Evolutionary conservation across 331 rosid genomes (phyloP).

Genomic region (Malus hybrid): DNA sequence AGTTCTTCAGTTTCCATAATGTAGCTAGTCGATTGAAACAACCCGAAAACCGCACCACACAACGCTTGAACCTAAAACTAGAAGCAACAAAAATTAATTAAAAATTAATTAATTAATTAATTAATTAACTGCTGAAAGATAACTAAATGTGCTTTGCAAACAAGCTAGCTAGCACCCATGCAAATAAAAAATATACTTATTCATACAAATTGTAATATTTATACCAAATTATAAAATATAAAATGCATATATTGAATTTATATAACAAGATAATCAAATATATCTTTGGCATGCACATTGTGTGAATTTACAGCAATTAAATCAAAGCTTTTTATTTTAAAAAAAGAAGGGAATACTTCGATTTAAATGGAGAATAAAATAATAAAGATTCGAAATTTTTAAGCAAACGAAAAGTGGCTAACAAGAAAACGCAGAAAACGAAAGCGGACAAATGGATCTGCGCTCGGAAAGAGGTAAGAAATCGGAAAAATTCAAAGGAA

Average conservation of each 20-base stretch:
- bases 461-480: constrained; percentile 10
- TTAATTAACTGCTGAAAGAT: background rate
- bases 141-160: background rate
- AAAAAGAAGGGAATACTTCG: background rate
- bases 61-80: background rate
- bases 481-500: background rate
- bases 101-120: background rate
- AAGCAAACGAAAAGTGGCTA: constrained; percentile 1
- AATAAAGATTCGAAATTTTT: constrained; percentile 17
- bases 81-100: background rate
- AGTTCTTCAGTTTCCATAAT: constrained; percentile 10
- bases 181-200: background rate
- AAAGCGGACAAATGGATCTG: constrained; percentile 46
- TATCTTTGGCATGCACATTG: constrained; percentile 35
- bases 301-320: constrained; percentile 7
- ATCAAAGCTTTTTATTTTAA: constrained; percentile 1
- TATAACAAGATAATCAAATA: constrained; percentile 5
- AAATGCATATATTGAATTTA: background rate
- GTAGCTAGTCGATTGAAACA: constrained; percentile 11
- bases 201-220: background rate
- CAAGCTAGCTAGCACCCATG: background rate
- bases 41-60: background rate
- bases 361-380: constrained; percentile 12
- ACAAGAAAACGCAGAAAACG: constrained; percentile 9
- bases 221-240: background rate